A percentile compares a stretch with the other conserved stretches of the same genome.
Evolutionary conservation across 2,329 filamentous ascomycete species (phyloP).

Genomic region (Aspergillus costaricaensis): DNA sequence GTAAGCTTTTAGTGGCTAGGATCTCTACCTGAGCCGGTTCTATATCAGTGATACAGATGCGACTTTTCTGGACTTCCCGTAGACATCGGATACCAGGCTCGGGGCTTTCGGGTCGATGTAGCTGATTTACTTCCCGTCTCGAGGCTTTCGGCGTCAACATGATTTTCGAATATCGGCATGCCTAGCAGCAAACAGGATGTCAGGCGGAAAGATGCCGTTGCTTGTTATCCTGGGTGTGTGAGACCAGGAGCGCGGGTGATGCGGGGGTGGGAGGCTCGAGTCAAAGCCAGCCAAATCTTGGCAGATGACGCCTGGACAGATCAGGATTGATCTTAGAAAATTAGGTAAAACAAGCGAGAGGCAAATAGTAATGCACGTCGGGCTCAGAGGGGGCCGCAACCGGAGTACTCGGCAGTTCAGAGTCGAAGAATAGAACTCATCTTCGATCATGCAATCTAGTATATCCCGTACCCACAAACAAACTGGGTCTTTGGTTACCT

Average conservation of each 20-base stretch:
- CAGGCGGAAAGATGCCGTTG: not conserved
- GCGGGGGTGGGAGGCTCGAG: not conserved
- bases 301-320: not conserved
- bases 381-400: not conserved
- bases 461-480: not conserved
- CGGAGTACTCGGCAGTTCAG: not conserved
- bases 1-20: not conserved
- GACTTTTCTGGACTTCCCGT: not conserved
- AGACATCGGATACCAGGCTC: not conserved
- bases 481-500: not conserved
- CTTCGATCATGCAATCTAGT: not conserved
- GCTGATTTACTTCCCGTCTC: not conserved
- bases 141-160: not conserved
- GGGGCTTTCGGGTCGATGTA: not conserved
- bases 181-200: not conserved
- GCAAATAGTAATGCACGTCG: not conserved
- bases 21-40: not conserved
- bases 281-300: not conserved
- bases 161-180: not conserved
- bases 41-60: not conserved
- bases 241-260: not conserved
- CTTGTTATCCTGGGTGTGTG: not conserved
- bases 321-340: not conserved
- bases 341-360: not conserved
- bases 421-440: not conserved